Conservation (phyloP, 106 monocot genomes). For the Phalaenopsis equestris region DNA sequence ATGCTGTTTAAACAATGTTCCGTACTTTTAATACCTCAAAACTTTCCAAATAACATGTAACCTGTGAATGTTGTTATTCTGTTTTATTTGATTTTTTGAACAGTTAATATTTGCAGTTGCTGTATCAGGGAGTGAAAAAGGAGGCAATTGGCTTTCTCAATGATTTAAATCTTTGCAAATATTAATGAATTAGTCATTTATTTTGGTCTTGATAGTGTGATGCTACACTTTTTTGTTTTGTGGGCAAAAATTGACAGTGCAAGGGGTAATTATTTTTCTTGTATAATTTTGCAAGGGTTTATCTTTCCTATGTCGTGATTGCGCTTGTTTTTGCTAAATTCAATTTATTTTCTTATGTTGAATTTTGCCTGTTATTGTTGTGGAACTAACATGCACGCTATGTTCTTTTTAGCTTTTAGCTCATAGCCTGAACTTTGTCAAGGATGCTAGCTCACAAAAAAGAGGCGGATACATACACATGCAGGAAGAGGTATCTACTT, state of each 20-base stretch:
- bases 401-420: conserved; percentile 32
- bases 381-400: conserved; percentile 4
- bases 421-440: conserved; percentile 31
- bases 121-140: not conserved
- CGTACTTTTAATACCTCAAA: not conserved
- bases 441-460: not conserved
- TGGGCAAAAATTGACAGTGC: not conserved
- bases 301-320: not conserved
- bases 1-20: not conserved
- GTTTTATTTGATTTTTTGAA: not conserved
- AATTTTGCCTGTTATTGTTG: not conserved
- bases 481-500: not conserved
- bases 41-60: not conserved
- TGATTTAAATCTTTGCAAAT: not conserved
- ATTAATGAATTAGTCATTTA: not conserved
- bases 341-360: not conserved
- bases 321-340: not conserved
- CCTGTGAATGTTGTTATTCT: not conserved
- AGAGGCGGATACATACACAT: not conserved
- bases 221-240: not conserved
- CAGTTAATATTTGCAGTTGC: not conserved
- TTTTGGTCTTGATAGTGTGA: not conserved
- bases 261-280: not conserved
- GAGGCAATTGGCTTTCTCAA: too few relatives aligned
- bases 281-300: not conserved